Conservation (phyloP, 2,329 filamentous ascomycete species). For the Macrophomina pseudophaseolina region DNA sequence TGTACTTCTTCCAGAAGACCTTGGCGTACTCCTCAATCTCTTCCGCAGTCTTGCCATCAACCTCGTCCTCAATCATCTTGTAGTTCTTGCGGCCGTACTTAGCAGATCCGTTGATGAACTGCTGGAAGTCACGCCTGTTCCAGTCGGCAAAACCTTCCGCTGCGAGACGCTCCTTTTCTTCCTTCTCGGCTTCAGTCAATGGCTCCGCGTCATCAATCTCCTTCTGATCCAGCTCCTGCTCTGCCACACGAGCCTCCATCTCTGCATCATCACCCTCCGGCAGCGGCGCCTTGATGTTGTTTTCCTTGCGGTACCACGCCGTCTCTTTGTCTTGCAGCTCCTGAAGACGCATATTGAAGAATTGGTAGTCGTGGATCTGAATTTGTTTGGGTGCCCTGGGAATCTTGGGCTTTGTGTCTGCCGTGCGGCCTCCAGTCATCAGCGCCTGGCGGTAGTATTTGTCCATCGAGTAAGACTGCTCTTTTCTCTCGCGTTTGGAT, state of each 20-base stretch:
- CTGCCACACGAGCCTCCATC: slow-evolving; percentile 81
- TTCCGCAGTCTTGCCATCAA: slow-evolving; percentile 84
- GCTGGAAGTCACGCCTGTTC: slow-evolving; percentile 97
- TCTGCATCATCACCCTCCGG: slow-evolving; percentile 87
- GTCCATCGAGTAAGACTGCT: slow-evolving; percentile 97
- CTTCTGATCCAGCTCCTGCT: slow-evolving; percentile 84
- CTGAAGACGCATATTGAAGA: slow-evolving; percentile 82
- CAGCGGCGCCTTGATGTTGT: slow-evolving; percentile 92
- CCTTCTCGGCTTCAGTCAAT: slow-evolving; percentile 85
- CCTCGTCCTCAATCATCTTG: slow-evolving; percentile 81
- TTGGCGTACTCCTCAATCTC: slow-evolving; percentile 93
- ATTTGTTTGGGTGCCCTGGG: slow-evolving; percentile 95
- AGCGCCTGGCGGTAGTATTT: slow-evolving; percentile 96
- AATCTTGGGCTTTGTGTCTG: slow-evolving; percentile 90
- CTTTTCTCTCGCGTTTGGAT: slow-evolving; percentile 96
- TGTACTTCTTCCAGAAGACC: slow-evolving; percentile 95
- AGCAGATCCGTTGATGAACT: slow-evolving; percentile 94
- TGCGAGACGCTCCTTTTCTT: slow-evolving; percentile 82
- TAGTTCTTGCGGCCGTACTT: slow-evolving; percentile 90
- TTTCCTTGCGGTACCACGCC: slow-evolving; percentile 93
- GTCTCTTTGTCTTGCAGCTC: slow-evolving; percentile 97
- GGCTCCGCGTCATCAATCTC: slow-evolving; percentile 92
- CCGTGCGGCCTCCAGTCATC: slow-evolving; percentile 76
- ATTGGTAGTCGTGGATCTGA: slow-evolving; percentile 93
- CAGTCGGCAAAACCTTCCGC: slow-evolving; percentile 88